These are phyloP conservation scores for Babesia divergens DNA, from an alignment of 169 alveolate genomes.

Conservation along the genomic window DNA sequence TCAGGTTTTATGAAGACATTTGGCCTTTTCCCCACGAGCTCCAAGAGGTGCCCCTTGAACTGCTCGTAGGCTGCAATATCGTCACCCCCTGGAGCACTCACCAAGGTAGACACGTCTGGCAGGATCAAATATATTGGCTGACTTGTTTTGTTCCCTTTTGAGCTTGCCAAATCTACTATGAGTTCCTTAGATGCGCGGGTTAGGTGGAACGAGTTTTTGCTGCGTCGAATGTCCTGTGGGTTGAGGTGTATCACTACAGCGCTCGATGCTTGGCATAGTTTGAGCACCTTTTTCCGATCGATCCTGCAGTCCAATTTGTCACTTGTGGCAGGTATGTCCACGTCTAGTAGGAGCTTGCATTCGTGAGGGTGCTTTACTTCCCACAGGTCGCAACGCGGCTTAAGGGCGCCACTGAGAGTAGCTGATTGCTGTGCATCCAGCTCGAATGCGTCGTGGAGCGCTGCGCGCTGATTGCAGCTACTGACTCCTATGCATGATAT, in stretches of 20 bases:
- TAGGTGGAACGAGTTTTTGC: conserved; percentile 4
- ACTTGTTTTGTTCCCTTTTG: neutral
- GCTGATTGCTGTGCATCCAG: conserved; percentile 31
- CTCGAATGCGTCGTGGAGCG: conserved; percentile 18
- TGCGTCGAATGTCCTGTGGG: conserved; percentile 9
- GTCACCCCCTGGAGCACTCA: neutral
- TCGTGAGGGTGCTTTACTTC: conserved; percentile 27
- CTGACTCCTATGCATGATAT: conserved; percentile 54
- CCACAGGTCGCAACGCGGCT: conserved; percentile 51
- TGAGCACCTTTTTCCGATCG: neutral
- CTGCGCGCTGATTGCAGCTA: conserved; percentile 27
- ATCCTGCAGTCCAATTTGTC: neutral
- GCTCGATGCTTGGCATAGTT: conserved; percentile 27
- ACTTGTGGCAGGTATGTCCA: conserved; percentile 22
- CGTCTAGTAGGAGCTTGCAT: conserved; percentile 34
- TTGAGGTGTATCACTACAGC: conserved; percentile 27
- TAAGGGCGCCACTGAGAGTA: conserved; percentile 41
- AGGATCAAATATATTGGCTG: neutral
- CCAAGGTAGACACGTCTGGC: neutral
- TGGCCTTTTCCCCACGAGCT: neutral
- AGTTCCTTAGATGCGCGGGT: conserved; percentile 3
- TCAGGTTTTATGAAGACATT: neutral
- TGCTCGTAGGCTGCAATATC: conserved; percentile 7
- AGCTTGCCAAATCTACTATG: conserved; percentile 6
- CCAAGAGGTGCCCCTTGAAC: conserved; percentile 7